Evolutionary conservation across 2,329 filamentous ascomycete species (phyloP).

Genomic region (Macrophomina pseudophaseolina): DNA sequence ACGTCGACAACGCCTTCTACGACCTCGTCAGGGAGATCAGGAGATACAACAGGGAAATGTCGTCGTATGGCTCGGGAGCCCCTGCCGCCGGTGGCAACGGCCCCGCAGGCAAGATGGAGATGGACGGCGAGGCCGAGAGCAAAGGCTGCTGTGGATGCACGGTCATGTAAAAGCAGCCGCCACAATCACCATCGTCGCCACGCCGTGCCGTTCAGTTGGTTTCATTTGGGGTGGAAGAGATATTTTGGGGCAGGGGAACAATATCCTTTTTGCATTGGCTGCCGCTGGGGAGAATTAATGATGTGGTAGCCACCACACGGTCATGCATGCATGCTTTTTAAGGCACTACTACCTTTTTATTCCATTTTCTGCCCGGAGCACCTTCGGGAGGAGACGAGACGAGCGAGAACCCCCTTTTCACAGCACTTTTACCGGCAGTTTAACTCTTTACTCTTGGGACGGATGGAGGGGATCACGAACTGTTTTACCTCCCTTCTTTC

Average conservation of each 20-base stretch:
- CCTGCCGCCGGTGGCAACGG: conserved; percentile 63
- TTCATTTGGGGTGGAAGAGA: conserved; percentile 21
- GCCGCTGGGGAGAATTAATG: conserved; percentile 24
- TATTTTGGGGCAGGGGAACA: conserved; percentile 14
- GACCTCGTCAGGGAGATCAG: conserved; percentile 97
- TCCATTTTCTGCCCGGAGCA: conserved; percentile 23
- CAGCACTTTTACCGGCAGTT: conserved; percentile 17
- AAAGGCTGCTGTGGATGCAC: conserved; percentile 83
- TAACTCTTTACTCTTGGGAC: conserved; percentile 16
- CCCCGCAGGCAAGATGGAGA: conserved; percentile 74
- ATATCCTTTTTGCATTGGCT: conserved; percentile 26
- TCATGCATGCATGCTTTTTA: conserved; percentile 22
- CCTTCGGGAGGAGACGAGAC: conserved; percentile 23
- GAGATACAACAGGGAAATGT: conserved; percentile 98
- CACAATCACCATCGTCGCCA: conserved; percentile 2
- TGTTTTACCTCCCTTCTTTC: conserved; percentile 22
- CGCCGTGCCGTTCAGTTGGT: conserved; percentile 12
- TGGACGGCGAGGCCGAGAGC: conserved; percentile 70
- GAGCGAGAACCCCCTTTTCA: conserved; percentile 17
- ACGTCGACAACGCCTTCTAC: conserved; percentile 98
- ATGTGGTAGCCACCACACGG: conserved; percentile 25
- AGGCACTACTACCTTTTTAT: conserved; percentile 26
- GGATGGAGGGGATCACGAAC: conserved; percentile 22
- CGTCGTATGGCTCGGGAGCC: conserved; percentile 77
- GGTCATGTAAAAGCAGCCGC: conserved; percentile 69